phyloP scores from a whole-genome alignment of 495 filamentous ascomycete species.

The Talaromyces wortmannii region DNA sequence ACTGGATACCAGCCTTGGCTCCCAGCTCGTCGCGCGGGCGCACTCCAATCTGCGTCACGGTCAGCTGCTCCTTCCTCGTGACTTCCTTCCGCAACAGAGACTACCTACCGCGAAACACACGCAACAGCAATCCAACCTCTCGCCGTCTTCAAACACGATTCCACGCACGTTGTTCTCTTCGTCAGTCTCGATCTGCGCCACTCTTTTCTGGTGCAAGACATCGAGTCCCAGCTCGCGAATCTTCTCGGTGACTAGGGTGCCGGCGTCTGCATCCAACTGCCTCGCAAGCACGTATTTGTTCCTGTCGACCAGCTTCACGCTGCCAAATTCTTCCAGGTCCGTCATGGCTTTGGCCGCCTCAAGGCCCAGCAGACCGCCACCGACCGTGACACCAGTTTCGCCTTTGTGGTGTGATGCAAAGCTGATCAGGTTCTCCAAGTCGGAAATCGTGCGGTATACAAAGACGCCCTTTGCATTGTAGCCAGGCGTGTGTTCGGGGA shows the following conservation, averaged over 20 bases:
- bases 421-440: constrained; percentile 73
- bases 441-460: constrained; percentile 88
- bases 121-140: constrained; percentile 72
- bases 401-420: constrained; percentile 63
- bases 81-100: background rate
- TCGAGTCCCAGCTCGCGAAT: constrained; percentile 77
- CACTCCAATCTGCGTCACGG: constrained; percentile 60
- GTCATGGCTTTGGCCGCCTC: constrained; percentile 97
- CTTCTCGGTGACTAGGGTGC: constrained; percentile 77
- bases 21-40: constrained; percentile 79
- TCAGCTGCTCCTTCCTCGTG: background rate
- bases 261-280: constrained; percentile 83
- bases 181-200: constrained; percentile 65
- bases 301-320: constrained; percentile 80
- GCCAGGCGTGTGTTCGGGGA: constrained; percentile 75
- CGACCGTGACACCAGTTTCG: constrained; percentile 70
- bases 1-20: constrained; percentile 61
- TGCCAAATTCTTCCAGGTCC: constrained; percentile 70
- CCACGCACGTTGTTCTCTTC: constrained; percentile 63
- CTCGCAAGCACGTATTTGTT: constrained; percentile 85
- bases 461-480: constrained; percentile 85
- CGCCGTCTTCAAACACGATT: constrained; percentile 79
- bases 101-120: constrained; percentile 76
- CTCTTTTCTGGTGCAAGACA: constrained; percentile 71
- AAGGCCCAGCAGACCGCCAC: constrained; percentile 83